Base-by-base conservation (phyloP, 2,329 filamentous ascomycete species). In the Cordyceps javanica region DNA sequence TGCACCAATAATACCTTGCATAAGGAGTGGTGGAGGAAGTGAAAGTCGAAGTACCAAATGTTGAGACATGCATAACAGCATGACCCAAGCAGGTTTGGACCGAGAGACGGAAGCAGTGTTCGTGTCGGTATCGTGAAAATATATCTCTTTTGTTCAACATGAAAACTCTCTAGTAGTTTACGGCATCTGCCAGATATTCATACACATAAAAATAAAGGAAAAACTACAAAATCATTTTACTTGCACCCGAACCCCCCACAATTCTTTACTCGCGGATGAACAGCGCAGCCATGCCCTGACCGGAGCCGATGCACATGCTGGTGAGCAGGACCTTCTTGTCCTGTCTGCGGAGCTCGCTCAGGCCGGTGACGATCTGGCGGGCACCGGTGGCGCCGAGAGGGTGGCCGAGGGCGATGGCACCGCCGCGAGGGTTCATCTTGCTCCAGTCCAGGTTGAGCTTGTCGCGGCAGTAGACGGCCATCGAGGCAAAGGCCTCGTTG, bases 401-500 rank as follows among this genome's bases (percentile, higher is more conserved):
- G 72, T 94, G 90, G 54, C 90, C 90, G 0, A 94, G 79, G 3
- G 90, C 90, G 68, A 94, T 93, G 63, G 90, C 90, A 62, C 90
- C 90, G 64, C 90, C 90, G 60, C 88, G 80, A 26, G 87, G 82
- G 76, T 94, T 94, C 81, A 94, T 82, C 83, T 91, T 93, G 66
- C 80, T 73, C 73, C 81, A 82, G 69, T 89, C 86, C 52, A 93
- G 76, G 63, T 83, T 83, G 52, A 94, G 80, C 63, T 77, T 83
- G 67, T 91, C 81, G 57, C 89, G 76, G 75, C 91, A 96, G 82
- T 97, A 97, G 30, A 97, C 92, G 1, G 91, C 92, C 94, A 97
- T 97, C 54, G 89, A 94, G 23, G 92, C 93, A 68, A 99, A 99
- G 1, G 94, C 94, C 81, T 99, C 94, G 78, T 99, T 99, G 69